Evolutionary conservation across 192 early-diverging fungal species (phyloP).

Genomic region (Mortierella hygrophila): DNA sequence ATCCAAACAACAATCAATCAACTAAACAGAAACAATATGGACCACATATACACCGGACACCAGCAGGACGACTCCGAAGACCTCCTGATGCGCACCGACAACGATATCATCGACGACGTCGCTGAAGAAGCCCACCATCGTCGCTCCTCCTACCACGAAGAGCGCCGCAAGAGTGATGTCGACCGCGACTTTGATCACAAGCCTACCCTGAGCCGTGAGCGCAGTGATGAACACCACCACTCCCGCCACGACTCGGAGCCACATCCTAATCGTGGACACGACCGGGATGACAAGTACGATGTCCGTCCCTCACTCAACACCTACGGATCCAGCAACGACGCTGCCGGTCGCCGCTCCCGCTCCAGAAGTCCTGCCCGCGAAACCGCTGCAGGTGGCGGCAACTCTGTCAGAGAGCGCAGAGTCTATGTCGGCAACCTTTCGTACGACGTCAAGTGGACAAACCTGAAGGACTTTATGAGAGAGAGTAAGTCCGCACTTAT

Average conservation of each 20-base stretch:
- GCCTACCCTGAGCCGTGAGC: constrained; percentile 1
- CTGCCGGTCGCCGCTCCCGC: constrained; percentile 19
- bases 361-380: constrained; percentile 38
- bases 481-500: constrained; percentile 63
- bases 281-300: constrained; percentile 37
- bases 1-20: neutral
- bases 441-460: constrained; percentile 77
- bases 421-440: constrained; percentile 88
- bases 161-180: constrained; percentile 7
- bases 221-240: constrained; percentile 2
- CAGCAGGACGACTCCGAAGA: constrained; percentile 4
- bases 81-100: constrained; percentile 13
- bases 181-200: neutral
- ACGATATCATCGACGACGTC: constrained; percentile 18
- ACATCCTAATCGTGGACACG: constrained; percentile 7
- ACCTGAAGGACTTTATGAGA: constrained; percentile 86
- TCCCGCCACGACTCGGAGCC: neutral
- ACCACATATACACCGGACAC: neutral
- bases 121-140: constrained; percentile 24
- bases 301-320: constrained; percentile 3
- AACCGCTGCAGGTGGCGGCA: neutral
- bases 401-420: constrained; percentile 62
- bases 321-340: neutral
- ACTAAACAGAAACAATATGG: neutral
- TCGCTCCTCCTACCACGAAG: constrained; percentile 17